Evolutionary conservation across 495 filamentous ascomycete genomes (phyloP), one percentile per base, ranked within the genome.

Genomic region (Wilcoxina mikolae): DNA sequence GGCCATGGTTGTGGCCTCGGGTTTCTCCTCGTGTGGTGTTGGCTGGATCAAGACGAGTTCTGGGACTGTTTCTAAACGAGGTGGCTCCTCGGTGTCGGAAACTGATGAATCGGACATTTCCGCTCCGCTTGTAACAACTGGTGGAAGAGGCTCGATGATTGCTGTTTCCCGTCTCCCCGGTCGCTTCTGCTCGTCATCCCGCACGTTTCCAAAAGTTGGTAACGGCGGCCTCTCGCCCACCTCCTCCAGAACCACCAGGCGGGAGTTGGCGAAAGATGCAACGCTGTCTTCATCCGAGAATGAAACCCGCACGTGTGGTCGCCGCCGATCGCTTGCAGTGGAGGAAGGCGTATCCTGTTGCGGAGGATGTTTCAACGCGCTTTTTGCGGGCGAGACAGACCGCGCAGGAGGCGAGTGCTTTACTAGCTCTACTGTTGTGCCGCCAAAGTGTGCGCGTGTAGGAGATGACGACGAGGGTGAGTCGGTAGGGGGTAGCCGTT

Each of bases 271-370:
- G 27, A 58, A 58, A 9, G 50, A 52, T 11, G 43, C 53, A 11
- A 62, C 28, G 3, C 56, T 56, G 17, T 64, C 61, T 18, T 59
- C 61, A 17, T 64, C 61, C 9, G 60, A 64, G 25, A 64, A 64
- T 11, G 56, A 64, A n/a, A 64, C 61, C 3, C 61, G 51, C 3
- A 23, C 23, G n/a, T 44, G 38, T 17, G 23, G 20, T 18, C 33
- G 11, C 7, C 31, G 12, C 12, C 20, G 5, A 20, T 45, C 42
- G 18, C 46, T 29, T 11, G 20, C 26, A 11, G 24, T 50, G 10
- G 46, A 28, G 33, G 15, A 15, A n/a, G 50, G 50, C 2, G 18
- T 9, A 17, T 9, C 20, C 11, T 20, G 18, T 28, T 15, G 17
- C 3, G 51, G 11, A 7, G 24, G 15, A 31, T 64, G 53, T 25